Conservation (phyloP, 2,329 filamentous ascomycete species). For the Penicillium verrucosum region DNA sequence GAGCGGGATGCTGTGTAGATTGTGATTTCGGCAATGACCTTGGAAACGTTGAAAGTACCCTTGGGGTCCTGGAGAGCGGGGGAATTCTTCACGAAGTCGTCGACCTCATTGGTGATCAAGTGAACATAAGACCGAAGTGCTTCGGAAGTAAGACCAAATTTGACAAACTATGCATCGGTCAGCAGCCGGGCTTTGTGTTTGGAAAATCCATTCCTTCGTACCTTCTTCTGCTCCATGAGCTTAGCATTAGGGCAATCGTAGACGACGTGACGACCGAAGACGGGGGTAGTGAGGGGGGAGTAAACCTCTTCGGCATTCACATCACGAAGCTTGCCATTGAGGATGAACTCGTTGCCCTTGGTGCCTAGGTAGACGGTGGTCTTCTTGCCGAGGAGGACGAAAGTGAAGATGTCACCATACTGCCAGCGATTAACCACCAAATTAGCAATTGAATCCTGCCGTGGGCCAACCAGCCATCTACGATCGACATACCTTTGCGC, state of each 20-base stretch:
- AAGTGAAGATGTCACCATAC: constrained; percentile 89
- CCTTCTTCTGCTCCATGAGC: constrained; percentile 96
- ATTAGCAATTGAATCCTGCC: constrained; percentile 1
- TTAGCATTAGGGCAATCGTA: constrained; percentile 90
- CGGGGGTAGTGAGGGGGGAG: constrained; percentile 66
- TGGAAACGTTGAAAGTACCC: constrained; percentile 68
- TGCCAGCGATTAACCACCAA: constrained; percentile 31
- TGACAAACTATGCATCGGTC: constrained; percentile 52
- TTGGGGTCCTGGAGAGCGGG: constrained; percentile 64
- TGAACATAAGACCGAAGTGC: constrained; percentile 70
- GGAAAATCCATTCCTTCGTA: constrained; percentile 36
- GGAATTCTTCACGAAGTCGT: constrained; percentile 67
- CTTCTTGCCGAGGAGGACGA: constrained; percentile 81
- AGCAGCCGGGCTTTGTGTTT: not conserved
- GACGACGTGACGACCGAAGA: constrained; percentile 81
- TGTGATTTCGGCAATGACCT: constrained; percentile 78
- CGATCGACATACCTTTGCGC: constrained; percentile 62
- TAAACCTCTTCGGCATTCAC: constrained; percentile 91
- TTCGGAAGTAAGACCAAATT: constrained; percentile 61
- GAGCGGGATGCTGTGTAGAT: constrained; percentile 86
- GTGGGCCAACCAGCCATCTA: not conserved
- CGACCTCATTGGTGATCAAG: constrained; percentile 72
- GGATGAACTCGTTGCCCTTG: constrained; percentile 82
- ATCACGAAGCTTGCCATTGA: constrained; percentile 87
- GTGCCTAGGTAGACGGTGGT: constrained; percentile 82